Evolutionary conservation across 2,329 filamentous ascomycete genomes (phyloP), one percentile per base, ranked within the genome.

Genomic region (Hymenoscyphus scutula): DNA sequence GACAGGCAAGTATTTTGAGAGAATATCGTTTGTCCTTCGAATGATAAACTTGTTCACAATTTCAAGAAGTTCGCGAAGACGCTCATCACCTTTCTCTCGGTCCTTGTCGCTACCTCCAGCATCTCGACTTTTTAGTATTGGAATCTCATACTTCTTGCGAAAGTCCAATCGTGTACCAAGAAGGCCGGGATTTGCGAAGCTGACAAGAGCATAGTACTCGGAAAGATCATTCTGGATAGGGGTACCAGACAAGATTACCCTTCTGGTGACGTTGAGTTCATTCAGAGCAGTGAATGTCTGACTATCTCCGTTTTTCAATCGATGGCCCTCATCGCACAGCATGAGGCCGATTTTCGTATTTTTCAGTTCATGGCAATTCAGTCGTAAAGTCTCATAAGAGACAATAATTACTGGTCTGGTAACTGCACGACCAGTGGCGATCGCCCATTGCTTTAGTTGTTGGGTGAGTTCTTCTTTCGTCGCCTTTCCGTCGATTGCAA

Each of bases 41-140:
- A 99, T 99, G 74, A 99, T 96, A 78, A 99, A 99, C 73, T 96
- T 97, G 79, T 98, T 99, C 73, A 99, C 95, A 53, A 96, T 80
- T 2, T 81, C 81, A 2, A 97, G 85, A 15, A 99, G 83, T 71
- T 97, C 94, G 3, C 82, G 81, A 23, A 97, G 84, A 59, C 92
- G 88, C 70, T 93, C 89, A 68, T 97, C 91, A 8, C 95, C 95
- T 68, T 88, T 90, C 74, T 91, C 82, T 34, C 90, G 85, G 59
- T 97, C 92, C 53, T 84, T 84, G 67, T 97, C 92, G 3, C 90
- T 89, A 5, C 93, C 95, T 69, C 90, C 90, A 15, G 95, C 92
- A 76, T 99, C 95, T 70, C 95, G 89, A 55, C 95, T 94, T 61
- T 90, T 87, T 29, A 98, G 80, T 72, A 99, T 99, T 0, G 95